Percentiles rank a stretch among this genome's conserved stretches.
These are phyloP conservation scores for Pyrenophora graminea DNA, from an alignment of 2,329 filamentous ascomycete genomes.

Conservation along the genomic window DNA sequence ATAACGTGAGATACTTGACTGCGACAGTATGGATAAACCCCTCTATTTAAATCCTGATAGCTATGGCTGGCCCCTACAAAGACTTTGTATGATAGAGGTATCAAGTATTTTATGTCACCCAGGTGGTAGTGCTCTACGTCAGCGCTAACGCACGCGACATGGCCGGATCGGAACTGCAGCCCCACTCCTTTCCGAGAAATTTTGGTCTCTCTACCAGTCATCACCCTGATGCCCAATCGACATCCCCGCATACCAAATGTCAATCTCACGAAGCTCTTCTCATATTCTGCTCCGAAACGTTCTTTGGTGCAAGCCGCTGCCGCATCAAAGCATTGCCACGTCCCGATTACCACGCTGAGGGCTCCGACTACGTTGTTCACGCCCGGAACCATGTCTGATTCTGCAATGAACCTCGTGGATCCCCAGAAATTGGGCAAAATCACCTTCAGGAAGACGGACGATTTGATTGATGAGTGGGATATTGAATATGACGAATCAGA, in stretches of 20 bases:
- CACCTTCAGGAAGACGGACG: constrained; percentile 34
- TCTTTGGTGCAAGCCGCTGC: constrained; percentile 34
- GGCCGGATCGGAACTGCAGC: constrained; percentile 27
- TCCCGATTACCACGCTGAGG: constrained; percentile 33
- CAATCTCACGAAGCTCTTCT: constrained; percentile 22
- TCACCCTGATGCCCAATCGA: constrained; percentile 39
- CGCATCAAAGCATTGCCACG: constrained; percentile 19
- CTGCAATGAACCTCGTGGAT: constrained; percentile 46
- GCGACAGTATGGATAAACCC: too few species aligned
- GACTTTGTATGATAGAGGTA: too few species aligned
- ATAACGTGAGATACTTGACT: too few species aligned
- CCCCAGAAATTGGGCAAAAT: constrained; percentile 47
- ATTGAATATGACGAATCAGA: constrained; percentile 34
- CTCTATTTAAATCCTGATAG: too few species aligned
- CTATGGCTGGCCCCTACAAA: too few species aligned
- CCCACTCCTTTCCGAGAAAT: constrained; percentile 28
- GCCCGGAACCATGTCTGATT: constrained; percentile 37
- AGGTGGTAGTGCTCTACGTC: too few species aligned
- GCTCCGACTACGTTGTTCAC: constrained; percentile 4
- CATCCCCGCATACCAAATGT: constrained; percentile 43
- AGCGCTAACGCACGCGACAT: too few species aligned
- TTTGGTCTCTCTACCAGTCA: constrained; percentile 31
- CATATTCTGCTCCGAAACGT: constrained; percentile 17
- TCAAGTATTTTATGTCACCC: too few species aligned
- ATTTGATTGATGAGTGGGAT: constrained; percentile 44